Base-by-base conservation (phyloP, 1,139 yeast genomes). In the Blastobotrys raffinosifermentans region DNA sequence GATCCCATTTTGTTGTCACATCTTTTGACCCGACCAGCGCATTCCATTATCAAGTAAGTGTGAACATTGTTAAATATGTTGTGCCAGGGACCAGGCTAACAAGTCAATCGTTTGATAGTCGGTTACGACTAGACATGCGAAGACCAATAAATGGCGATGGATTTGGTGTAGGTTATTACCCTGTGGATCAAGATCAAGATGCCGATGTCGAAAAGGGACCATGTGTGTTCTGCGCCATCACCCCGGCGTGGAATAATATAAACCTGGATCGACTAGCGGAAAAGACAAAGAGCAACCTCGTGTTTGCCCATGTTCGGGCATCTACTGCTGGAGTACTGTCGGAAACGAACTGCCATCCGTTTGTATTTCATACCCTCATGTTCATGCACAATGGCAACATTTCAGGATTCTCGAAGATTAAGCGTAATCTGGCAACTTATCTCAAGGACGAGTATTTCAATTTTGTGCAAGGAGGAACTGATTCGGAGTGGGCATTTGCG, bases 91-190 rank as follows among this genome's bases (percentile, higher is more conserved):
- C 8, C 9, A 23, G 17, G 35, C 32, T 18, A 14, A 16, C n/a
- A 16, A 60, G 63, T 60, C 98, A 91, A 58, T 85, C 96, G 2
- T 91, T 84, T 53, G 98, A 91, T 58, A 80, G 94, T 21, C 63
- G 98, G 37, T 70, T 91, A 31, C 72, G 98, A 36, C 69, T 91
- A 29, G 98, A 91, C 55, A 80, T 79, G 69, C 71, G 78, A 40
- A 77, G 94, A 40, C 97, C 98, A 3, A 86, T 91, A 48, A 91
- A 91, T 57, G 98, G 98, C 29, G 98, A 91, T 60, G 98, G 98
- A 1, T 91, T 91, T 59, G 98, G 98, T 1, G 94, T 91, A 6
- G 97, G 97, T 1, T 91, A 91, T 63, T 91, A 91, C 56, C 66
- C 79, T 5, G 51, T 51, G 16, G 64, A 60, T 30, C 47, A 50